phyloP scores from a whole-genome alignment of 352 stramenopile genomes.

The Pythium aphanidermatum region DNA sequence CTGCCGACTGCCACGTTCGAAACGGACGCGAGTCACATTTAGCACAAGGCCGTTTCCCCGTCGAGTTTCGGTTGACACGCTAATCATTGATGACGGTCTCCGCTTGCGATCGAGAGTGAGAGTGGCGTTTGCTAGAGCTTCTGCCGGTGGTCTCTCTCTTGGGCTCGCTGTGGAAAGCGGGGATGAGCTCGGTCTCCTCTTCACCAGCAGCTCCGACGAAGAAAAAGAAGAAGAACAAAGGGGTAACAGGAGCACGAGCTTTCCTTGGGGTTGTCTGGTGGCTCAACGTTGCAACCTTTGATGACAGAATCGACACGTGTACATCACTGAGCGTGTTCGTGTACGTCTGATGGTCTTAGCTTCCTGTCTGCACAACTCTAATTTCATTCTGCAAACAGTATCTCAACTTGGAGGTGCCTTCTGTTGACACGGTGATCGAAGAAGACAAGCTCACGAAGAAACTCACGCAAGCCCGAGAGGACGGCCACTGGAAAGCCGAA shows the following conservation, averaged over 20 bases:
- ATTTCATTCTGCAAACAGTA: constrained; percentile 40
- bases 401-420: constrained; percentile 55
- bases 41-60: too few species aligned
- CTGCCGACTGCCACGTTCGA: too few species aligned
- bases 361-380: too few species aligned
- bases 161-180: background rate
- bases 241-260: too few species aligned
- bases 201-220: background rate
- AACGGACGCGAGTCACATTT: too few species aligned
- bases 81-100: too few species aligned
- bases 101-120: too few species aligned
- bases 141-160: too few species aligned
- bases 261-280: too few species aligned
- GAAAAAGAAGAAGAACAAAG: constrained; percentile 24
- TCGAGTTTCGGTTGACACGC: too few species aligned
- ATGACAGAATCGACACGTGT: constrained; percentile 56
- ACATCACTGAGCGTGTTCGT: constrained; percentile 66
- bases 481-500: constrained; percentile 57
- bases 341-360: constrained; percentile 28
- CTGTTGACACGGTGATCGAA: constrained; percentile 65
- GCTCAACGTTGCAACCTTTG: too few species aligned
- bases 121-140: too few species aligned
- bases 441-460: constrained; percentile 65
- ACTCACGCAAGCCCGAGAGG: constrained; percentile 31
- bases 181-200: constrained; percentile 6